These are phyloP conservation scores for Lachnellula occidentalis DNA, from an alignment of 2,329 filamentous ascomycete species.

Conservation along the genomic window DNA sequence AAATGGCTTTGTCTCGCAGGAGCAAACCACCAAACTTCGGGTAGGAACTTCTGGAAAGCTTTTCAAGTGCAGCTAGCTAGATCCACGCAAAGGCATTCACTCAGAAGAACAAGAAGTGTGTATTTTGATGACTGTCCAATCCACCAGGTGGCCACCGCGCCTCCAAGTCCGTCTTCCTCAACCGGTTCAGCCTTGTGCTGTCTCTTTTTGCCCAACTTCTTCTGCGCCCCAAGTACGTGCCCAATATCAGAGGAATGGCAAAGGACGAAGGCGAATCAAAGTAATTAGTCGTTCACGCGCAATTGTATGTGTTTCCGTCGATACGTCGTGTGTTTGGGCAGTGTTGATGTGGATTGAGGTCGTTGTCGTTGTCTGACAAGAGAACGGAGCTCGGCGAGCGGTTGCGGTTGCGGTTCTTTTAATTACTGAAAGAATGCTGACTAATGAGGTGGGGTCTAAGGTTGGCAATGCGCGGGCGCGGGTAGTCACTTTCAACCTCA, in stretches of 20 bases:
- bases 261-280: neutral
- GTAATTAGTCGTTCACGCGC: neutral
- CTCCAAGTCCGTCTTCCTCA: constrained; percentile 16
- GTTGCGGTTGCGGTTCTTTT: neutral
- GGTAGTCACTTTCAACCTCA: neutral
- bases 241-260: constrained; percentile 6
- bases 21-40: constrained; percentile 21
- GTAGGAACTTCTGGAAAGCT: constrained; percentile 19
- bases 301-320: no score
- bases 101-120: constrained; percentile 33
- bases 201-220: constrained; percentile 14
- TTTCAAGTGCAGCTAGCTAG: constrained; percentile 33
- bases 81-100: constrained; percentile 33
- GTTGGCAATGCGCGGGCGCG: neutral
- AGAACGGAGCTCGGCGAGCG: neutral
- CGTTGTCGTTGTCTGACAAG: neutral
- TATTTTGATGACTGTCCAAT: constrained; percentile 32
- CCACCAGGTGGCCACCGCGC: constrained; percentile 20
- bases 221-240: constrained; percentile 16
- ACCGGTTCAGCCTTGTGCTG: constrained; percentile 19
- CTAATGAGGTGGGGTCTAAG: neutral
- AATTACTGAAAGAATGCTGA: neutral
- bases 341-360: neutral
- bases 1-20: constrained; percentile 21
- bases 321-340: neutral